Conservation (phyloP, 2,329 filamentous ascomycete genomes). For the Botrytis fragariae region DNA sequence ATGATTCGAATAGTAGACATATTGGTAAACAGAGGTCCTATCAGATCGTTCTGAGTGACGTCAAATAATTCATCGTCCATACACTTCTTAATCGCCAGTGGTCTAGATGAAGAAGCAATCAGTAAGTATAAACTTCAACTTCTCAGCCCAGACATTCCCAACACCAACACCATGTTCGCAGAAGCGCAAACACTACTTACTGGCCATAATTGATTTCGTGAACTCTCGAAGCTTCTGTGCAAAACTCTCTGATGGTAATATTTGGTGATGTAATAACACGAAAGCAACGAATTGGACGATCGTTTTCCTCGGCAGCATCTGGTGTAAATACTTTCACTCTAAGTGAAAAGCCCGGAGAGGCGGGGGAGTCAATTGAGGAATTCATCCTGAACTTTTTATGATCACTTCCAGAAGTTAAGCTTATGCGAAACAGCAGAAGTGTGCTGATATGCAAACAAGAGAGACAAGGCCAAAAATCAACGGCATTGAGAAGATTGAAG, state of each 20-base stretch:
- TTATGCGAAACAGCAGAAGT: neutral
- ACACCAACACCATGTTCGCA: neutral
- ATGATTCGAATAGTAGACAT: constrained; percentile 34
- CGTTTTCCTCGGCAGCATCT: constrained; percentile 24
- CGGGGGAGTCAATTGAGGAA: constrained; percentile 33
- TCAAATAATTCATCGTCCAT: constrained; percentile 38
- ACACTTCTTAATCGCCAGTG: constrained; percentile 36
- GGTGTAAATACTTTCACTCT: constrained; percentile 36
- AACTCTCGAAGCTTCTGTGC: constrained; percentile 34
- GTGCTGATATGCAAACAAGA: neutral
- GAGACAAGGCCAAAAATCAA: constrained; percentile 4
- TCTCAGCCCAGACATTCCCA: neutral
- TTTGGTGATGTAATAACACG: constrained; percentile 36
- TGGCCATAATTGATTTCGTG: constrained; percentile 37
- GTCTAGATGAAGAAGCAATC: constrained; percentile 24
- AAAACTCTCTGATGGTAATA: constrained; percentile 36
- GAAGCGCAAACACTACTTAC: constrained; percentile 29
- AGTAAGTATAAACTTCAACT: neutral
- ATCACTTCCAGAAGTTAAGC: neutral
- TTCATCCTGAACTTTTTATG: constrained; percentile 5
- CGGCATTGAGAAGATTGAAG: constrained; percentile 9
- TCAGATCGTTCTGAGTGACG: constrained; percentile 34
- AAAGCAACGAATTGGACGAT: constrained; percentile 35
- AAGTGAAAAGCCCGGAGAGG: constrained; percentile 34
- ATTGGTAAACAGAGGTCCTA: constrained; percentile 34